phyloP scores from a whole-genome alignment of 306 rosid genomes.

The Dicorynia guianensis region DNA sequence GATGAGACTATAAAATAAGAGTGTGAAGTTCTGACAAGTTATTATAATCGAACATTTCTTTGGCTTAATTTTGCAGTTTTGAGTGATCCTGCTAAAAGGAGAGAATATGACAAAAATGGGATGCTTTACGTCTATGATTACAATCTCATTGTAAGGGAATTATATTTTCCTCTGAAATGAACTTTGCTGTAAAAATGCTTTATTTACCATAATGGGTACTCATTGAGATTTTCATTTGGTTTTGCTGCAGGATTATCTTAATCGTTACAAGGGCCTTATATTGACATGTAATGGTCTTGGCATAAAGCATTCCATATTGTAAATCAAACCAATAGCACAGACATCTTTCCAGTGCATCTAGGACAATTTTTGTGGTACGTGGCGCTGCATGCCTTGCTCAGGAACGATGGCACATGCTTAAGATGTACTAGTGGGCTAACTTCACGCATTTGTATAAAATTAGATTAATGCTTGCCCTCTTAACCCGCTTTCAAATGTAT shows the following conservation, averaged over 20 bases:
- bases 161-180: slow-evolving; percentile 5
- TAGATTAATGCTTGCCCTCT: slow-evolving; percentile 17
- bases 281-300: slow-evolving; percentile 99
- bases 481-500: slow-evolving; percentile 30
- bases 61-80: slow-evolving; percentile 65
- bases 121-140: slow-evolving; percentile 82
- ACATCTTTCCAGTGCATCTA: slow-evolving; percentile 50
- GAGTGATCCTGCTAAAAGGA: slow-evolving; percentile 91
- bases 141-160: slow-evolving; percentile 73
- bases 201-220: not conserved
- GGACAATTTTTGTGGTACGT: slow-evolving; percentile 51
- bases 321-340: slow-evolving; percentile 34
- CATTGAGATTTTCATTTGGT: not conserved
- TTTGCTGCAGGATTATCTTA: slow-evolving; percentile 83
- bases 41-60: slow-evolving; percentile 47
- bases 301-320: slow-evolving; percentile 83
- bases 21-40: slow-evolving; percentile 20
- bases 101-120: slow-evolving; percentile 83
- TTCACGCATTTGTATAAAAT: not conserved
- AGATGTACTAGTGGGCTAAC: slow-evolving; percentile 10
- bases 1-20: not conserved
- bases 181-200: slow-evolving; percentile 13
- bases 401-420: slow-evolving; percentile 24
- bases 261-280: slow-evolving; percentile 95
- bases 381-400: slow-evolving; percentile 50